Evolutionary conservation across 805 yeast genomes (phyloP), one percentile per base, ranked within the genome.

Genomic region (Ogataea pini): DNA sequence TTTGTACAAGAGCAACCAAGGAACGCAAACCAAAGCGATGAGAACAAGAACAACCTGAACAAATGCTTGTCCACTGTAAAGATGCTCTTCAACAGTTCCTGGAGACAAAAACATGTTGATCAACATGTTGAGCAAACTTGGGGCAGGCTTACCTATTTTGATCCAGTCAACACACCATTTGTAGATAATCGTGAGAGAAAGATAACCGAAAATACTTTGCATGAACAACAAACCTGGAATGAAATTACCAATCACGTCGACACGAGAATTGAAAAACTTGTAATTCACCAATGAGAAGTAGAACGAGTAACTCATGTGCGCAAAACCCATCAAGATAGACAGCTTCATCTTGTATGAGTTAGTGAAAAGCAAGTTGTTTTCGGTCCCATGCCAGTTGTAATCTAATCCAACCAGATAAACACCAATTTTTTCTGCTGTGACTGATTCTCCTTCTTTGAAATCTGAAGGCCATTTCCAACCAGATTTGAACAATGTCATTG

Each of bases 371-470:
- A 85, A 69, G 27, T 80, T 82, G 61, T 85, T 85, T 50, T 85
- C 91, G 27, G 89, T 70, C n/a, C 89, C 89, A 62, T 85, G 91
- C 91, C 91, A 85, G 13, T 79, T 81, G 66, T 81, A 78, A 67
- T 85, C 91, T 42, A 85, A 64, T 48, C 91, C 91, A 48, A 83
- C 67, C 22, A 80, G 70, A 57, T 85, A 85, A 8, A 76, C 75
- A 22, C 82, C 83, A 7, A 70, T 67, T 48, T 69, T 71, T 7
- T 65, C 64, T 4, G 82, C 89, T 29, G 65, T 62, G 28, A 84
- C 63, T 3, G 72, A 56, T 8, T 77, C 76, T 41, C 80, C 80
- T 42, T 69, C 74, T 37, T 83, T 73, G 63, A 74, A 78, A 46
- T 72, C 65, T 3, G 60, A 52, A 4, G 82, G 81, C 86, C 86